Conservation (phyloP, 2,329 filamentous ascomycete genomes). For the Cercospora zeae-maydis region DNA sequence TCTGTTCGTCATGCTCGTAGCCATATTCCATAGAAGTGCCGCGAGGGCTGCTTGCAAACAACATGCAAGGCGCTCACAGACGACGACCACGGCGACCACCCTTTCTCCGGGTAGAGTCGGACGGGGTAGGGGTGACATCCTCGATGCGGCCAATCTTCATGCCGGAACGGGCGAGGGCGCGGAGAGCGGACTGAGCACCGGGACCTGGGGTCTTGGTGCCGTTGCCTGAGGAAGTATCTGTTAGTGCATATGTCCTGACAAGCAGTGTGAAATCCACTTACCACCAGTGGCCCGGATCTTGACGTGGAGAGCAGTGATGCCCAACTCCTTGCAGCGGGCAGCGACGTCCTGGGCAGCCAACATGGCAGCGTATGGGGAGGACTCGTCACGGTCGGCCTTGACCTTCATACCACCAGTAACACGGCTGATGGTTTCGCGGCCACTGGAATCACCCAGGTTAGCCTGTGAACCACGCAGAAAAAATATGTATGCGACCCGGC, state of each 20-base stretch:
- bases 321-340: slow-evolving; percentile 79
- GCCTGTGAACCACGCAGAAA: slow-evolving; percentile 44
- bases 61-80: slow-evolving; percentile 59
- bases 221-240: slow-evolving; percentile 63
- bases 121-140: slow-evolving; percentile 98
- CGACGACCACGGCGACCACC: slow-evolving; percentile 99
- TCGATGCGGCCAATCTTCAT: slow-evolving; percentile 99
- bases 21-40: slow-evolving; percentile 17
- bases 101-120: slow-evolving; percentile 99
- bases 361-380: slow-evolving; percentile 99
- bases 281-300: slow-evolving; percentile 99
- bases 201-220: slow-evolving; percentile 99
- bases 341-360: slow-evolving; percentile 95
- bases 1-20: slow-evolving; percentile 14
- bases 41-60: slow-evolving; percentile 18
- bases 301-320: slow-evolving; percentile 96
- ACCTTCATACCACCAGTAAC: slow-evolving; percentile 99
- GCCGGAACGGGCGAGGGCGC: slow-evolving; percentile 95
- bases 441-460: slow-evolving; percentile 75
- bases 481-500: slow-evolving; percentile 19
- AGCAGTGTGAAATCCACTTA: slow-evolving; percentile 46
- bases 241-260: neutral
- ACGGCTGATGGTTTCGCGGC: slow-evolving; percentile 99
- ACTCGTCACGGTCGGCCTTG: slow-evolving; percentile 99
- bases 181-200: slow-evolving; percentile 97